Percentiles rank a stretch among this genome's conserved stretches.
Conservation (phyloP, 2,329 filamentous ascomycete genomes). For the Nemania sp. region DNA sequence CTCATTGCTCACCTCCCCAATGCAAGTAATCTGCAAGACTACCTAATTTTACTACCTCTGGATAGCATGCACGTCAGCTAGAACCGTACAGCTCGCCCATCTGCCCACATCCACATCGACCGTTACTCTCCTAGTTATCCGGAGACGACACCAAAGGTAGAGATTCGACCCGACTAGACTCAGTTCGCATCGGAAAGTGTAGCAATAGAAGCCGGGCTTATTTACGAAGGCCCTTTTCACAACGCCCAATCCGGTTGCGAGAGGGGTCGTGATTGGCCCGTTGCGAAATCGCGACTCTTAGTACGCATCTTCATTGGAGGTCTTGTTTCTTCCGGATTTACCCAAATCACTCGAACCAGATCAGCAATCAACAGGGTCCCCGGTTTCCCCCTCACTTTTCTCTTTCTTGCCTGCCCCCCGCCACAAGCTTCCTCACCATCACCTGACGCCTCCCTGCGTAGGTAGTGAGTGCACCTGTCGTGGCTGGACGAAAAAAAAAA, state of each 20-base stretch:
- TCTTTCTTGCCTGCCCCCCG: slow-evolving; percentile 6
- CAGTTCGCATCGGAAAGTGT: slow-evolving; percentile 18
- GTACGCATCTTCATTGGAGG: slow-evolving; percentile 33
- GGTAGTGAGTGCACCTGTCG: too few species aligned
- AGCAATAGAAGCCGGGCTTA: slow-evolving; percentile 29
- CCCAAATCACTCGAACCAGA: slow-evolving; percentile 34
- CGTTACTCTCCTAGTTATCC: not conserved
- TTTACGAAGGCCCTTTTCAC: slow-evolving; percentile 20
- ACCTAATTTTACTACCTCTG: not conserved
- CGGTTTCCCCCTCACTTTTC: slow-evolving; percentile 15
- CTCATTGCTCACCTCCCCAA: slow-evolving; percentile 1
- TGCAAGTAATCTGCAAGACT: slow-evolving; percentile 19
- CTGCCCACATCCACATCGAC: not conserved
- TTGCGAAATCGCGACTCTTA: not conserved
- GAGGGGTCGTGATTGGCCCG: slow-evolving; percentile 28
- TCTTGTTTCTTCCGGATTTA: slow-evolving; percentile 41
- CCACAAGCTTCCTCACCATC: slow-evolving; percentile 11
- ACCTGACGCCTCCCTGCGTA: slow-evolving; percentile 14
- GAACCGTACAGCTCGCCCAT: slow-evolving; percentile 12
- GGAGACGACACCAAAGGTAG: not conserved
- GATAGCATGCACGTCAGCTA: slow-evolving; percentile 16
- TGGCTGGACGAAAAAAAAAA: slow-evolving; percentile 14
- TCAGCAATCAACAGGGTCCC: not conserved
- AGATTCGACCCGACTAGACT: not conserved
- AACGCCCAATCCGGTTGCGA: slow-evolving; percentile 20